Conservation (phyloP, 345 rosid genomes). For the Brassica rapa region DNA sequence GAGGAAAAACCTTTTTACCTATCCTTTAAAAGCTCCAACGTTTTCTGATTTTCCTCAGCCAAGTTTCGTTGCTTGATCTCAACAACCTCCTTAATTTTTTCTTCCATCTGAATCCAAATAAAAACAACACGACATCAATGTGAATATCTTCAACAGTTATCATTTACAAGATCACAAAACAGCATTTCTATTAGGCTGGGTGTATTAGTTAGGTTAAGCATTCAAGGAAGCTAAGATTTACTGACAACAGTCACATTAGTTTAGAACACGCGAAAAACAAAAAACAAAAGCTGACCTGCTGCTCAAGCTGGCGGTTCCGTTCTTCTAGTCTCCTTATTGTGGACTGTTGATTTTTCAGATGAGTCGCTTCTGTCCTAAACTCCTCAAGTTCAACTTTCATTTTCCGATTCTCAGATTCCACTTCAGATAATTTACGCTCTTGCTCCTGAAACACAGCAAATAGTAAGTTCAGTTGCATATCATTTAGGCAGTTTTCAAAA, state of each 20-base stretch:
- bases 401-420: slow-evolving; percentile 93
- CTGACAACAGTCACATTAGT: neutral
- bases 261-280: slow-evolving; percentile 3
- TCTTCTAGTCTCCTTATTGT: slow-evolving; percentile 99
- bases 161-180: neutral
- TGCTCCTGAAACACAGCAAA: slow-evolving; percentile 68
- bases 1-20: slow-evolving; percentile 47
- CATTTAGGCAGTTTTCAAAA: neutral
- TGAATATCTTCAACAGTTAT: neutral
- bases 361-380: slow-evolving; percentile 92
- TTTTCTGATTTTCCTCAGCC: slow-evolving; percentile 99
- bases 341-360: slow-evolving; percentile 96
- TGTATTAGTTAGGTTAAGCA: slow-evolving; percentile 13
- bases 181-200: slow-evolving; percentile 12
- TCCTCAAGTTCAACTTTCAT: slow-evolving; percentile 99
- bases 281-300: slow-evolving; percentile 61
- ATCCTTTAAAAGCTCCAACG: slow-evolving; percentile 85
- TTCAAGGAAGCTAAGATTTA: slow-evolving; percentile 14
- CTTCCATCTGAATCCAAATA: slow-evolving; percentile 77
- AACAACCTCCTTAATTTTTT: slow-evolving; percentile 96
- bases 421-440: slow-evolving; percentile 80
- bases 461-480: slow-evolving; percentile 11
- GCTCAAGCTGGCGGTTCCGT: slow-evolving; percentile 97
- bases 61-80: slow-evolving; percentile 95
- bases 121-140: neutral